phyloP scores from a whole-genome alignment of 306 rosid species.

The Bauhinia variegata region DNA sequence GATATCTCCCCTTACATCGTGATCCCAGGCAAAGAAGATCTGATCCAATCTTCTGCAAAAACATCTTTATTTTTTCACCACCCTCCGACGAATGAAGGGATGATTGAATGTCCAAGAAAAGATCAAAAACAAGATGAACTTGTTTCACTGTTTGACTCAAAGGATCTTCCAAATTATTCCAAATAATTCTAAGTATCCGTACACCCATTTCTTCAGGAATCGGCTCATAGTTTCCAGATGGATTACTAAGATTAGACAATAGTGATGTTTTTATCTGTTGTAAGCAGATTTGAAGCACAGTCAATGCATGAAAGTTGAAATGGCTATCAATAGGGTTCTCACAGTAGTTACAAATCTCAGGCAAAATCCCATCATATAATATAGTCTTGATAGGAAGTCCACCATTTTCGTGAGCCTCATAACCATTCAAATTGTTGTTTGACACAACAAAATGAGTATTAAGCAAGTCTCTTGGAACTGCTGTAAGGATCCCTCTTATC shows the following conservation, averaged over 20 bases:
- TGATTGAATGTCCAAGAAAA: slow-evolving; percentile 85
- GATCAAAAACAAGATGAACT: slow-evolving; percentile 89
- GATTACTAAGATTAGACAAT: slow-evolving; percentile 54
- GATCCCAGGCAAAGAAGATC: slow-evolving; percentile 82
- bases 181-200: slow-evolving; percentile 72
- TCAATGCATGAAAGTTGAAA: slow-evolving; percentile 87
- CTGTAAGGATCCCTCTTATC: slow-evolving; percentile 86
- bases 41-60: slow-evolving; percentile 67
- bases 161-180: slow-evolving; percentile 97
- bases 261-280: slow-evolving; percentile 84
- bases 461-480: slow-evolving; percentile 80
- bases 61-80: slow-evolving; percentile 60
- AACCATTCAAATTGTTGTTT: slow-evolving; percentile 32
- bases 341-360: slow-evolving; percentile 83
- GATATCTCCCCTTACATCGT: slow-evolving; percentile 92
- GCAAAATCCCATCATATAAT: slow-evolving; percentile 88
- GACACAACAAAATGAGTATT: slow-evolving; percentile 51
- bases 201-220: slow-evolving; percentile 82
- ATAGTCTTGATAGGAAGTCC: slow-evolving; percentile 54
- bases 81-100: slow-evolving; percentile 74
- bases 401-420: slow-evolving; percentile 26
- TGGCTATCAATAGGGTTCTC: slow-evolving; percentile 91
- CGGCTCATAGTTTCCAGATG: slow-evolving; percentile 57
- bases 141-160: slow-evolving; percentile 96
- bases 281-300: slow-evolving; percentile 95